Percentiles rank a stretch among this genome's conserved stretches.
phyloP scores from a whole-genome alignment of 306 rosid species.

The Neltuma alba region DNA sequence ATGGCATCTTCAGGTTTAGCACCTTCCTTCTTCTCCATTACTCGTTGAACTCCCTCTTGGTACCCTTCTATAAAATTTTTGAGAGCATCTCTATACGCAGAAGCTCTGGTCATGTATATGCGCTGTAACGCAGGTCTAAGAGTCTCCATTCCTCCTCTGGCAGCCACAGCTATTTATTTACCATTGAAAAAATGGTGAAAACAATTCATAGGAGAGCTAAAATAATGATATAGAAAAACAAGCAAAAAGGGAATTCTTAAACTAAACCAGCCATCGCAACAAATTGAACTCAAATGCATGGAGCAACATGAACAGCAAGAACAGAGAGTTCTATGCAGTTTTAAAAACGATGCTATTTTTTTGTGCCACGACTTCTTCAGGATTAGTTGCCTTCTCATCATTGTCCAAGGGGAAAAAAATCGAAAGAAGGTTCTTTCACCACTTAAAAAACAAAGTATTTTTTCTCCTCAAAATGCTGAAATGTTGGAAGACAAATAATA shows the following conservation, averaged over 20 bases:
- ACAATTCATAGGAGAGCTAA: neutral
- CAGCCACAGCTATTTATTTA: constrained; percentile 56
- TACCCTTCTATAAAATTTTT: constrained; percentile 80
- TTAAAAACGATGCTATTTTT: neutral
- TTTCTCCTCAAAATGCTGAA: neutral
- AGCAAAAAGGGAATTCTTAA: neutral
- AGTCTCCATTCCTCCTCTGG: constrained; percentile 57
- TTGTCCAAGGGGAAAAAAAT: neutral
- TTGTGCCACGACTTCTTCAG: neutral
- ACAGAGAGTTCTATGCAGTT: constrained; percentile 7
- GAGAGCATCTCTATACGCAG: constrained; percentile 83
- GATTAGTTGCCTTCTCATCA: neutral
- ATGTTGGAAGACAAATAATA: neutral
- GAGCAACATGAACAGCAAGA: constrained; percentile 13
- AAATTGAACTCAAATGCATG: neutral
- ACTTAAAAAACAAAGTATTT: too few species aligned
- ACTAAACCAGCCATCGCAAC: constrained; percentile 15
- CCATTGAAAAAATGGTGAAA: constrained; percentile 20
- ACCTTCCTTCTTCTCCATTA: neutral
- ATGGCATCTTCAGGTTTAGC: constrained; percentile 19
- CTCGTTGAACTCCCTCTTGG: constrained; percentile 79
- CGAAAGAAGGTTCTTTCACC: neutral
- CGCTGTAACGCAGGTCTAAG: constrained; percentile 86
- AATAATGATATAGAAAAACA: neutral
- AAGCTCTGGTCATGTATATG: constrained; percentile 87